Percentiles rank a stretch among this genome's conserved stretches.
phyloP scores from a whole-genome alignment of 257 asterid genomes.

The Petrea volubilis region DNA sequence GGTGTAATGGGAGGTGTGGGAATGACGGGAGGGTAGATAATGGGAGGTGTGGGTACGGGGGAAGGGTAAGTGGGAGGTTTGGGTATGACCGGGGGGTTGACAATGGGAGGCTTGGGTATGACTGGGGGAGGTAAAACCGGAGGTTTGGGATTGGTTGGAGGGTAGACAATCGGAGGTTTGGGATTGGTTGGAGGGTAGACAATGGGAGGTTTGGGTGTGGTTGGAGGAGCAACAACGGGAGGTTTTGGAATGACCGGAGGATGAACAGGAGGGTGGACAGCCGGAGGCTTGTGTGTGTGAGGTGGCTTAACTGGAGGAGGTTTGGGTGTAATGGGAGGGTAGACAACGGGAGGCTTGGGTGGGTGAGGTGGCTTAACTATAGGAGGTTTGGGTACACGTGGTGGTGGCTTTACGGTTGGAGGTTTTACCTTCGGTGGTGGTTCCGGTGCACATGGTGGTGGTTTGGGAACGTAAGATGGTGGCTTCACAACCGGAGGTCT shows the following conservation, averaged over 20 bases:
- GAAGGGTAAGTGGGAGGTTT: conserved; percentile 33
- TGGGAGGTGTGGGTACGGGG: conserved; percentile 20
- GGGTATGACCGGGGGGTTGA: conserved; percentile 29
- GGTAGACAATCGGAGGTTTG: conserved; percentile 13
- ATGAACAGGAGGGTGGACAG: conserved; percentile 24
- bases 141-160: conserved; percentile 2
- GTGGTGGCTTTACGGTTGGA: conserved; percentile 27
- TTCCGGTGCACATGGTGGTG: conserved; percentile 1
- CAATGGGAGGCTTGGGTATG: conserved; percentile 19
- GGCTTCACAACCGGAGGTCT: conserved; percentile 10
- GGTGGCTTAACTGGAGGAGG: conserved; percentile 27
- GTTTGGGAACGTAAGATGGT: conserved; percentile 7
- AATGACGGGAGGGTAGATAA: conserved; percentile 13
- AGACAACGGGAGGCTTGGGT: conserved; percentile 26
- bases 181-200: conserved; percentile 7
- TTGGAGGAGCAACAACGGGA: conserved; percentile 1
- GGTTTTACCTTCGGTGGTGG: conserved; percentile 29
- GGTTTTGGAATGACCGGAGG: conserved; percentile 18
- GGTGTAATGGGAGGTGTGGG: conserved; percentile 27
- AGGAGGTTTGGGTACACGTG: conserved; percentile 26
- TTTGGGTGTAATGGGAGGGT: conserved; percentile 3
- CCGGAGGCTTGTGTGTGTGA: not conserved
- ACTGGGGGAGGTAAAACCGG: too few relatives aligned
- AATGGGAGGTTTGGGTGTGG: conserved; percentile 21
- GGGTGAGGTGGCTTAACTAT: conserved; percentile 7